Base-by-base conservation (phyloP, 305 asterid species). In the Rubia tinctorum region DNA sequence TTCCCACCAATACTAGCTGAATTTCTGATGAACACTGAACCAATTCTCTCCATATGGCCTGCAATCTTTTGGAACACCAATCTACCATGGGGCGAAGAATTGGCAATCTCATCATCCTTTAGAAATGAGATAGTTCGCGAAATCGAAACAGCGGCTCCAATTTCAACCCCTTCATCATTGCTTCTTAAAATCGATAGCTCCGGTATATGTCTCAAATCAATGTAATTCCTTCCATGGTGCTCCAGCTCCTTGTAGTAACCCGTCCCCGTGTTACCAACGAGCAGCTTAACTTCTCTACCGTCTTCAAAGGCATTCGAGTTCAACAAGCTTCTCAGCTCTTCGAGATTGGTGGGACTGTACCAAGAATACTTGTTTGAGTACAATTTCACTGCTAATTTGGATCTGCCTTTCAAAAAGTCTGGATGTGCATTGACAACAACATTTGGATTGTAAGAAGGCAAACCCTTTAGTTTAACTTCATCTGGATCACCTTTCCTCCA, bases 1-100 rank as follows among this genome's bases (percentile, higher is more conserved):
- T 93, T 93, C 45, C 98, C 98, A 47, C 97, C 98, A 3, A 93
- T 69, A 82, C 96, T 93, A 39, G 88, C 98, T 7, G 92, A 75
- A 82, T 93, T 93, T 78, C 98, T 82, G 23, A 93, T 45, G 71
- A 90, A 93, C 11, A 79, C 80, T 11, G 97, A 49, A 65, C 90
- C 96, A 20, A 89, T 77, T 80, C 84, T 89, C 77, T 91, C 93
- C 90, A 91, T 80, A 73, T 87, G 90, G 55, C 80, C 82, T 56
- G 88, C 93, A 40, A 90, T 79, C 75, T 86, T 87, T 23, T 69
- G 51, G 63, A 85, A 81, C 69, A 87, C 73, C 58, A 75, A 13
- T 34, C 64, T 69, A 15, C 66, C 80, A 42, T 77, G 73, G 43
- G 80, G 68, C 62, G 78, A 42, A 8, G 64, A 39, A 69, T 77